A percentile compares a stretch with the other conserved stretches of the same genome.
These are phyloP conservation scores for Ulvella scutata DNA, from an alignment of 139 green algal species.

Conservation along the genomic window DNA sequence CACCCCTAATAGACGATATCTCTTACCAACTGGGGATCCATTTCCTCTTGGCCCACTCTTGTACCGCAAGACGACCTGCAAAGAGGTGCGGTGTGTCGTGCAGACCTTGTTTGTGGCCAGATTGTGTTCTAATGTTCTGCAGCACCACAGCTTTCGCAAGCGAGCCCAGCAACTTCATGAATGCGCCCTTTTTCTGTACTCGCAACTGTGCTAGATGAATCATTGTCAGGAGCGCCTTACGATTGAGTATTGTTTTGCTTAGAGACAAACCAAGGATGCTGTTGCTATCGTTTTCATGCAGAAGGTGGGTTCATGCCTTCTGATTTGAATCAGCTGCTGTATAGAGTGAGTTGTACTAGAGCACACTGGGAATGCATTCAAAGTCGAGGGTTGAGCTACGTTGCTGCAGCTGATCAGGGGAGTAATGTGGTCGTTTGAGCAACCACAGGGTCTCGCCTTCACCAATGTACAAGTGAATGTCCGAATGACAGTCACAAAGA, in stretches of 20 bases:
- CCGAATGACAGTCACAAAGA: neutral
- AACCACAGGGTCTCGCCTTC: neutral
- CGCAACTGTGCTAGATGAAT: neutral
- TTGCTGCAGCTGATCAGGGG: neutral
- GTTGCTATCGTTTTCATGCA: too few species aligned
- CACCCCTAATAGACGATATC: neutral
- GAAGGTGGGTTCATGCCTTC: too few species aligned
- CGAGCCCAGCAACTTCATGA: neutral
- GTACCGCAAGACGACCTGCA: neutral
- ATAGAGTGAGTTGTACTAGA: neutral
- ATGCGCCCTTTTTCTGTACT: neutral
- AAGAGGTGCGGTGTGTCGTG: neutral
- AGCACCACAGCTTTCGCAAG: neutral
- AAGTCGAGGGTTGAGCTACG: neutral
- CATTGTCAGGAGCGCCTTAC: too few species aligned
- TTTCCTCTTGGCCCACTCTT: neutral
- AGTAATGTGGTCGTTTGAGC: neutral
- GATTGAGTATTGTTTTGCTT: too few species aligned
- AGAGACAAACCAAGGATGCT: too few species aligned
- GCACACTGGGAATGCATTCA: neutral
- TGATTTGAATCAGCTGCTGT: neutral
- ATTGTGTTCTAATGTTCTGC: neutral
- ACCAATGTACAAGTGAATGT: constrained; percentile 1
- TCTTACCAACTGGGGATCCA: neutral
- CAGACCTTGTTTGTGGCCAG: neutral